These are phyloP conservation scores for Trypethelium eluteriae DNA, from an alignment of 495 filamentous ascomycete species.

Conservation along the genomic window DNA sequence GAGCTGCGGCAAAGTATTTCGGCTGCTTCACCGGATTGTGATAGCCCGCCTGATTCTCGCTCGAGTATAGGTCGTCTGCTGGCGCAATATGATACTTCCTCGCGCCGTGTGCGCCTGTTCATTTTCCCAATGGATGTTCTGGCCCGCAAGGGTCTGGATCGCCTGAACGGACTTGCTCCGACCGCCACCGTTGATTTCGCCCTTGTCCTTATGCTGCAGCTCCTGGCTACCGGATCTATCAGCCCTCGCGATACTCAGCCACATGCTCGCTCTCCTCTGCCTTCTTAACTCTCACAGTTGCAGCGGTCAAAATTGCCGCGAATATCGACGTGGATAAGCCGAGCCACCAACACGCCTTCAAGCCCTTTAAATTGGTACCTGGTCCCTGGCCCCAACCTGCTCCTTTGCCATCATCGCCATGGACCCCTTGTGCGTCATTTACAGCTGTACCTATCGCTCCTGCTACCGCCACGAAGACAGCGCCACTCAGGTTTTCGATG, in stretches of 20 bases:
- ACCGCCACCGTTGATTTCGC: no score
- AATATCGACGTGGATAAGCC: slow-evolving; percentile 35
- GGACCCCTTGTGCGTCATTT: slow-evolving; percentile 34
- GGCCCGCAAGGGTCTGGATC: no score
- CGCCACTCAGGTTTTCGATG: slow-evolving; percentile 26
- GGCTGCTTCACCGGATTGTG: no score
- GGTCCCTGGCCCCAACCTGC: not conserved
- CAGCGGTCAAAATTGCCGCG: slow-evolving; percentile 39
- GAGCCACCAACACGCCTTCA: slow-evolving; percentile 47
- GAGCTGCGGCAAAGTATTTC: no score
- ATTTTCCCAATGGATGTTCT: no score
- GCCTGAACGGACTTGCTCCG: no score
- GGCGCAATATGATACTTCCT: no score
- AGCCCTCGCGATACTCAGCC: not conserved
- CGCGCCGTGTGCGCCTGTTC: no score
- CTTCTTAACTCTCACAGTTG: slow-evolving; percentile 42
- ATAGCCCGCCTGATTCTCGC: no score
- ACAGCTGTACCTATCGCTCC: slow-evolving; percentile 43
- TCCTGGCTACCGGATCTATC: no score
- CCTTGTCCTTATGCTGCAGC: no score
- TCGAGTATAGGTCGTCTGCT: no score
- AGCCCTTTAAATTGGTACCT: slow-evolving; percentile 33
- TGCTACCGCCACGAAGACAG: slow-evolving; percentile 41
- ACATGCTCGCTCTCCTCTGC: slow-evolving; percentile 49
- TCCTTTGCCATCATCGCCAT: slow-evolving; percentile 15